A percentile compares a stretch with the other conserved stretches of the same genome.
phyloP scores from a whole-genome alignment of 169 alveolate species.

The Babesia sp. region DNA sequence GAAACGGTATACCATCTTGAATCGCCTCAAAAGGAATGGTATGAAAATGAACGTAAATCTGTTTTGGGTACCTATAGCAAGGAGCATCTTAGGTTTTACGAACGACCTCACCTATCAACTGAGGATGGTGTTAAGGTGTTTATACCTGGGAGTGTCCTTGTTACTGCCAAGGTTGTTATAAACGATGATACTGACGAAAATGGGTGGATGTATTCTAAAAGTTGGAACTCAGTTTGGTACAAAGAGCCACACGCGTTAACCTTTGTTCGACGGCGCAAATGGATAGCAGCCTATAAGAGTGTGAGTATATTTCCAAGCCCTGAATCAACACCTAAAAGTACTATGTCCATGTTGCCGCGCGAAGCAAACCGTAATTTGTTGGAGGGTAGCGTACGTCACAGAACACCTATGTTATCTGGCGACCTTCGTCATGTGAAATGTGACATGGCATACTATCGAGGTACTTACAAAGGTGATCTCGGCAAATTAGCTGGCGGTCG shows the following conservation, averaged over 20 bases:
- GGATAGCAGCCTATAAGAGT: slow-evolving; percentile 11
- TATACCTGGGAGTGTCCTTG: slow-evolving; percentile 16
- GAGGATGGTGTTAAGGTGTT: slow-evolving; percentile 44
- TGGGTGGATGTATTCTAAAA: slow-evolving; percentile 64
- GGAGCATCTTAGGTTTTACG: slow-evolving; percentile 46
- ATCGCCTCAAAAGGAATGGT: slow-evolving; percentile 19
- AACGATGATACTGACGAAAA: slow-evolving; percentile 47
- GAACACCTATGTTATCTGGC: too few species aligned
- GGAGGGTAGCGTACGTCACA: too few species aligned
- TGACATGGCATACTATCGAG: too few species aligned
- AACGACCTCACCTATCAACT: slow-evolving; percentile 39
- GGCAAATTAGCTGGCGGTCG: too few species aligned
- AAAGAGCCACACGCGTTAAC: slow-evolving; percentile 43
- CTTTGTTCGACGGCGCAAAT: slow-evolving; percentile 58
- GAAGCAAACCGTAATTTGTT: too few species aligned
- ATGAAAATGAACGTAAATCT: slow-evolving; percentile 63
- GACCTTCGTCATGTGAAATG: too few species aligned
- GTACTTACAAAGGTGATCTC: too few species aligned
- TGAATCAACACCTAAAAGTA: too few species aligned
- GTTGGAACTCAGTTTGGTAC: slow-evolving; percentile 48
- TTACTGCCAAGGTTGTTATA: slow-evolving; percentile 20
- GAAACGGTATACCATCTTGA: background rate
- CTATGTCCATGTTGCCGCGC: too few species aligned
- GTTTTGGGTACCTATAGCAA: slow-evolving; percentile 51
- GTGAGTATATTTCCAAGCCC: background rate